Evolutionary conservation across 805 yeast genomes (phyloP).

Genomic region (Ogataea zsoltii): DNA sequence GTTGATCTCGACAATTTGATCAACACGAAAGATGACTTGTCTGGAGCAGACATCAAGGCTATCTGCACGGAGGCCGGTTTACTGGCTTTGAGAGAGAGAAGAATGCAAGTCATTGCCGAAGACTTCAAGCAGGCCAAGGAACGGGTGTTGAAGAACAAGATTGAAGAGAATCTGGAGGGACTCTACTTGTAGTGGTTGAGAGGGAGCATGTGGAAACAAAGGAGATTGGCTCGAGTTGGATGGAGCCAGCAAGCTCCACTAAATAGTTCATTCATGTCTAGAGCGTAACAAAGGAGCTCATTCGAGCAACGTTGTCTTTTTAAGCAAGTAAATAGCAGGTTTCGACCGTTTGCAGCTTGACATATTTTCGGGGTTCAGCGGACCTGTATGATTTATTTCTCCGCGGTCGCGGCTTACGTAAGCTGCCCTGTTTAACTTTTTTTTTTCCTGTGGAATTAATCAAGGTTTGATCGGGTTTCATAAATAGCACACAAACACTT

Average conservation of each 20-base stretch:
- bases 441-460: not conserved
- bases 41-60: constrained; percentile 98
- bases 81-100: constrained; percentile 91
- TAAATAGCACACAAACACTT: not conserved
- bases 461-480: not conserved
- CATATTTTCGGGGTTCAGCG: too few relatives aligned
- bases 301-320: too few relatives aligned
- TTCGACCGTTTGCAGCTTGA: too few relatives aligned
- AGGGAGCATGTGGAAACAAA: not conserved
- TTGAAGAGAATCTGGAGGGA: constrained; percentile 94
- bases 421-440: not conserved
- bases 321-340: too few relatives aligned
- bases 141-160: constrained; percentile 92
- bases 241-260: too few relatives aligned
- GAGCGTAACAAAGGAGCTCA: too few relatives aligned
- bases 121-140: constrained; percentile 94
- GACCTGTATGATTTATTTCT: too few relatives aligned
- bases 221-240: too few relatives aligned
- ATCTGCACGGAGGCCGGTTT: constrained; percentile 97
- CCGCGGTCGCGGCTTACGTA: too few relatives aligned
- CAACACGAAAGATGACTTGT: constrained; percentile 86
- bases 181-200: constrained; percentile 53
- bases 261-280: too few relatives aligned
- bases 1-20: constrained; percentile 89
- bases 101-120: constrained; percentile 95